Base-by-base conservation (phyloP, 805 yeast genomes). In the Wickerhamiella domercqiae region DNA sequence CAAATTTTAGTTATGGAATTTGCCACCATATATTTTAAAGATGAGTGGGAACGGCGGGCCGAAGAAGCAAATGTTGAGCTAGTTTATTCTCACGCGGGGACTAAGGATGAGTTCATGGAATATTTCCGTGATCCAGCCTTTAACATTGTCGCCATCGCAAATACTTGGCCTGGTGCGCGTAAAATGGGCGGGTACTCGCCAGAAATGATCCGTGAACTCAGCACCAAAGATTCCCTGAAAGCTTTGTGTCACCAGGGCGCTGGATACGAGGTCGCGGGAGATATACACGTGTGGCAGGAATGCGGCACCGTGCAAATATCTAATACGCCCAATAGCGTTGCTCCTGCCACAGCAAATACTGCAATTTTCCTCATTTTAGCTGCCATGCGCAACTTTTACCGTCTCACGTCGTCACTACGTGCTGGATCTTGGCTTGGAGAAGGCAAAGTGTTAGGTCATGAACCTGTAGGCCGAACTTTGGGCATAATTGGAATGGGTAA, bases 401-500 rank as follows among this genome's bases (percentile, higher is more conserved):
- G 46, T 30, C 68, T 71, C 21, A 67, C 63, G 41, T 50, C 57
- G 33, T 48, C 53, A 34, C 51, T 70, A 33, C 48, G 61, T 3
- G 50, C 55, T 21, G 76, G 75, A 32, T 50, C 60, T 29, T 72
- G 75, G 73, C 46, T 54, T 1, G 44, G 44, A 9, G 62, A 57
- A n/a, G 64, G 61, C 4, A 61, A 61, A 2, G 53, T 52, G 4
- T 42, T 60, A 20, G 76, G 75, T 17, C 57, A 53, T 37, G 67
- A 64, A 35, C 73, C 75, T 17, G 59, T 59, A 40, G 67, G 67
- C 9, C 61, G 62, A 44, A 60, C 60, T 2, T 62, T 73, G 13
- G 78, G 78, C 4, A 70, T 72, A 37, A 53, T 71, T 35, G 78
- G 78, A 2, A 61, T 73, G 70, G 78, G 78, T 7, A 75, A 73